phyloP scores from a whole-genome alignment of 192 early-diverging fungal species.

The Helicostylum pulchrum region DNA sequence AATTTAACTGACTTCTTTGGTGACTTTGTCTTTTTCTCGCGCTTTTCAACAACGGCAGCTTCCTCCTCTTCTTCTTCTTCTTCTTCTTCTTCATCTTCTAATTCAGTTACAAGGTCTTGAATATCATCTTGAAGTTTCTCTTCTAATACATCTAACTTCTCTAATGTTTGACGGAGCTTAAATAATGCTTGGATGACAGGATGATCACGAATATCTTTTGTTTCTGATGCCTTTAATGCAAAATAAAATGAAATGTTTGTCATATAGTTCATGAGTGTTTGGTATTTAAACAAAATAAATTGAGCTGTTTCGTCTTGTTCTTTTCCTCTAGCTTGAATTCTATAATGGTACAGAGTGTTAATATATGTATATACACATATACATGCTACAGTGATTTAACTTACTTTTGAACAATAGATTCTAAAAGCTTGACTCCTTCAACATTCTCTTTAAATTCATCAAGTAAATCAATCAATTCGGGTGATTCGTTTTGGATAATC shows the following conservation, averaged over 20 bases:
- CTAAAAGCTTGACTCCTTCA: constrained; percentile 35
- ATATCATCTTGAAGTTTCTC: constrained; percentile 51
- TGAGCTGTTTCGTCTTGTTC: constrained; percentile 14
- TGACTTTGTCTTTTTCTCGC: neutral
- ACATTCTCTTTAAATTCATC: constrained; percentile 58
- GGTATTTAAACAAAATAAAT: constrained; percentile 34
- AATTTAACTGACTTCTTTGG: neutral
- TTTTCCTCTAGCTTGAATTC: constrained; percentile 13
- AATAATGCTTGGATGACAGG: constrained; percentile 83
- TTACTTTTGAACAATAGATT: constrained; percentile 30
- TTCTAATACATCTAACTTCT: constrained; percentile 66
- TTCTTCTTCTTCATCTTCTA: neutral
- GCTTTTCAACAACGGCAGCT: neutral
- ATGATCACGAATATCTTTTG: constrained; percentile 64
- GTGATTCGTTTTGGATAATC: constrained; percentile 68
- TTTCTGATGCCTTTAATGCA: constrained; percentile 59
- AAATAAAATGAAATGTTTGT: constrained; percentile 91
- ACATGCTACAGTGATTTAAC: neutral
- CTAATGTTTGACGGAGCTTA: constrained; percentile 67
- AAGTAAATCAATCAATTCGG: constrained; percentile 67
- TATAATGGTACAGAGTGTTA: neutral
- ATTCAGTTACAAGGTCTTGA: constrained; percentile 35
- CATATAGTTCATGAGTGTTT: constrained; percentile 67
- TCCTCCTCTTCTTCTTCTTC: neutral
- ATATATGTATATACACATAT: neutral